Evolutionary conservation across 257 asterid species (phyloP).

Genomic region (Fraxinus anomala): DNA sequence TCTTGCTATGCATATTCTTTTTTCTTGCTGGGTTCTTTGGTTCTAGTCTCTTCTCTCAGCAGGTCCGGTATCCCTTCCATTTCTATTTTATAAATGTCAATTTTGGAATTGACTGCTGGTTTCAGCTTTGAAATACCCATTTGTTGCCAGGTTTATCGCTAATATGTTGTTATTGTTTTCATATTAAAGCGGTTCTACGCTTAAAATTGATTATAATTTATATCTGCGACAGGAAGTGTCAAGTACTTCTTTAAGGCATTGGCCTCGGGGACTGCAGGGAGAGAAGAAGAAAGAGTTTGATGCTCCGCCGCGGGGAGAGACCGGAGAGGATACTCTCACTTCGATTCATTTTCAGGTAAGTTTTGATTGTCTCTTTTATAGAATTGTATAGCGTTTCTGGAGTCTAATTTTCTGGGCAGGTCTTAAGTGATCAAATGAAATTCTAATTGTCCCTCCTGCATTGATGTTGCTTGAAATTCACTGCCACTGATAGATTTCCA

Average conservation of each 20-base stretch:
- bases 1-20: constrained; percentile 71
- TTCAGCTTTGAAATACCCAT: not conserved
- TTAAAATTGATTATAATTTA: not conserved
- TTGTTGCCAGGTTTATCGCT: not conserved
- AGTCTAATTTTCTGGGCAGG: not conserved
- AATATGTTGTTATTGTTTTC: not conserved
- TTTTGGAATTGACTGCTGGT: not conserved
- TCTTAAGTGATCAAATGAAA: no score
- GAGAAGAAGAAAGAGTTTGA: constrained; percentile 38
- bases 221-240: not conserved
- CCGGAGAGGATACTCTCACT: constrained; percentile 61
- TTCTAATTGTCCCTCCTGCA: not conserved
- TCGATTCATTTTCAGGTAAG: constrained; percentile 76
- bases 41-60: constrained; percentile 67
- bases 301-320: constrained; percentile 58
- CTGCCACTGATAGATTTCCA: not conserved
- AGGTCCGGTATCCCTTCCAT: constrained; percentile 36
- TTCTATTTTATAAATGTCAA: not conserved
- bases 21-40: constrained; percentile 85
- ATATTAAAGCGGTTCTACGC: no score
- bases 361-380: not conserved
- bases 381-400: no score
- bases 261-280: constrained; percentile 43
- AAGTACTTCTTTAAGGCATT: not conserved
- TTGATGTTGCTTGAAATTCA: not conserved